A percentile compares a stretch with the other conserved stretches of the same genome.
phyloP scores from a whole-genome alignment of 352 stramenopile species.

The Phytophthora citrophthora region DNA sequence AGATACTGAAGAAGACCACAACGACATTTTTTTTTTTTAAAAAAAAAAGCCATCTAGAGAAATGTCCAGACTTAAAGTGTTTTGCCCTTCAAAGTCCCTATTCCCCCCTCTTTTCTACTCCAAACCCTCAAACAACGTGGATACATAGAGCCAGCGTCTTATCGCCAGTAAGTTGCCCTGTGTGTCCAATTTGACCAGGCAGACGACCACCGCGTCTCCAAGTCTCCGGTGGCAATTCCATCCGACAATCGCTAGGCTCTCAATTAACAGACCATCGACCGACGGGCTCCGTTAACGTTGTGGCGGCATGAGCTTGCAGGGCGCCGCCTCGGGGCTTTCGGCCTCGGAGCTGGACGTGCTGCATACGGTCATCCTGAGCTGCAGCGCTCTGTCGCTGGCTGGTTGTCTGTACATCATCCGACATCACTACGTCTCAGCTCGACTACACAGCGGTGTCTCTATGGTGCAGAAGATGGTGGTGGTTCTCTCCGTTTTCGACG shows the following conservation, averaged over 20 bases:
- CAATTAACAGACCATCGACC: too few relatives aligned
- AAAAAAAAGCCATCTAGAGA: too few relatives aligned
- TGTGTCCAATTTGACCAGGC: too few relatives aligned
- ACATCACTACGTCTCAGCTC: slow-evolving; percentile 45
- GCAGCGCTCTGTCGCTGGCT: slow-evolving; percentile 48
- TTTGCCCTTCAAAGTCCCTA: too few relatives aligned
- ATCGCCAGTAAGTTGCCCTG: too few relatives aligned
- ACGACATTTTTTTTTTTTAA: too few relatives aligned
- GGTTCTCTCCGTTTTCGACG: slow-evolving; percentile 71
- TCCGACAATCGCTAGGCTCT: slow-evolving; percentile 3
- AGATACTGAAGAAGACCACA: too few relatives aligned
- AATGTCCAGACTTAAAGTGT: too few relatives aligned
- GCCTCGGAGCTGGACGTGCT: slow-evolving; percentile 32
- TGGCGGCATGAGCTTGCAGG: slow-evolving; percentile 21
- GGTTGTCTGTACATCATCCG: slow-evolving; percentile 58
- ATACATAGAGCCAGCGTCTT: too few relatives aligned
- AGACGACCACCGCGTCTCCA: neutral
- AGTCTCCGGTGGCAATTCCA: slow-evolving; percentile 6
- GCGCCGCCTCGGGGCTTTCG: slow-evolving; percentile 23
- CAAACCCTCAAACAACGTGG: neutral
- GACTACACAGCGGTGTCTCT: slow-evolving; percentile 40
- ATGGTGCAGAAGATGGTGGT: slow-evolving; percentile 78
- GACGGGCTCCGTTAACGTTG: slow-evolving; percentile 29
- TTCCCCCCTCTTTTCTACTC: too few relatives aligned
- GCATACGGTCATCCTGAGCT: slow-evolving; percentile 44